Conservation (phyloP, 169 alveolate genomes). For the Plasmodium gonderi region DNA sequence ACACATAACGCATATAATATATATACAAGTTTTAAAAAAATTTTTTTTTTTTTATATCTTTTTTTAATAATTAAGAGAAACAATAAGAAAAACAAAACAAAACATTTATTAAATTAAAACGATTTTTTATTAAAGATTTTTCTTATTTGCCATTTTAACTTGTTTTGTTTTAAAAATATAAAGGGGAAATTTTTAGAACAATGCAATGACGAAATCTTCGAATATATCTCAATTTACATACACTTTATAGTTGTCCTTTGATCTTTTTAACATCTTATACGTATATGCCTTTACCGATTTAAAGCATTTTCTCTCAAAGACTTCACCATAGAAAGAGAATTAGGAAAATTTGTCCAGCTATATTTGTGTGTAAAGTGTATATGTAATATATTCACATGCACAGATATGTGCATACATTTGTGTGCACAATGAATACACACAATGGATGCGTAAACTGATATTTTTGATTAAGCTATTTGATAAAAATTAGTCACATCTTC, state of each 20-base stretch:
- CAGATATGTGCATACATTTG: not conserved
- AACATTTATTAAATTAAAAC: not conserved
- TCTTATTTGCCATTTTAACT: not conserved
- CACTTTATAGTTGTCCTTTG: not conserved
- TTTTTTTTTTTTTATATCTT: conserved; percentile 28
- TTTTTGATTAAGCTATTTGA: not conserved
- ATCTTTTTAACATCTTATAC: not conserved
- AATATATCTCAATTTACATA: not conserved
- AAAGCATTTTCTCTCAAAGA: not conserved
- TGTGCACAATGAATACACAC: not conserved
- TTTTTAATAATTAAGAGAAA: conserved; percentile 5
- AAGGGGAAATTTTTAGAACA: not conserved
- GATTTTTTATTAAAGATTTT: conserved; percentile 2
- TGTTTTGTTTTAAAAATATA: not conserved
- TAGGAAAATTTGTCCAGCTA: not conserved
- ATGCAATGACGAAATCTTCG: not conserved
- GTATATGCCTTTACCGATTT: not conserved
- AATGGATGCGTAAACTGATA: no score
- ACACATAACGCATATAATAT: not conserved
- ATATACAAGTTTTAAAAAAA: not conserved
- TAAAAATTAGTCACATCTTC: not conserved
- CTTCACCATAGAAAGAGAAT: not conserved
- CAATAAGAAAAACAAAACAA: not conserved
- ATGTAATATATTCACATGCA: not conserved
- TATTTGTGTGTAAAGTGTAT: not conserved